Conservation (phyloP, 202 grass and related monocot genomes). For the Musa balbisiana region DNA sequence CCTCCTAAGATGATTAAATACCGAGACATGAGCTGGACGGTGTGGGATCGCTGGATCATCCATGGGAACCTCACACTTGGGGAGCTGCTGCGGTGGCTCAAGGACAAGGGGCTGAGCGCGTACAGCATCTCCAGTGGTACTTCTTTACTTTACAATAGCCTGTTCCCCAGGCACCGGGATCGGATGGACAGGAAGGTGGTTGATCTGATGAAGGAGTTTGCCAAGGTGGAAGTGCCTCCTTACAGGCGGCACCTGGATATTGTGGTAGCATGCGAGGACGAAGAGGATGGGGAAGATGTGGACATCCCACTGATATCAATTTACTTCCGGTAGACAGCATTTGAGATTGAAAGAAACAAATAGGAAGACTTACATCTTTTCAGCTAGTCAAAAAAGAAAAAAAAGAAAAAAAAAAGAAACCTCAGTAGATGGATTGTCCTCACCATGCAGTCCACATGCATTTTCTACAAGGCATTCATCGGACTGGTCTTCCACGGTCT, state of each 20-base stretch:
- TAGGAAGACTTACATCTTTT: constrained; percentile 22
- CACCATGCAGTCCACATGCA: too few relatives aligned
- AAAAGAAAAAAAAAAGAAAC: too few relatives aligned
- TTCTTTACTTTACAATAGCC: constrained; percentile 65
- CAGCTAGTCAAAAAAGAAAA: constrained; percentile 22
- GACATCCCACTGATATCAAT: constrained; percentile 79
- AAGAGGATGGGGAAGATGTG: constrained; percentile 59
- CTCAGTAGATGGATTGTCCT: too few relatives aligned
- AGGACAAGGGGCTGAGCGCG: constrained; percentile 51
- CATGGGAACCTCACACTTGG: constrained; percentile 50
- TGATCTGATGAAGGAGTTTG: constrained; percentile 52
- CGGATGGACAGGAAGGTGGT: constrained; percentile 51
- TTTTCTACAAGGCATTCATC: too few relatives aligned
- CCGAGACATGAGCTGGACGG: constrained; percentile 50
- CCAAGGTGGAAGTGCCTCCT: constrained; percentile 59
- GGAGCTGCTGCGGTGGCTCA: constrained; percentile 55
- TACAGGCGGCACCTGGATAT: constrained; percentile 69
- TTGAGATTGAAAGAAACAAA: background rate
- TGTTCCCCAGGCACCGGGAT: constrained; percentile 58
- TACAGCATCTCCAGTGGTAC: constrained; percentile 67
- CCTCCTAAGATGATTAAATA: constrained; percentile 66
- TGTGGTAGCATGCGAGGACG: constrained; percentile 76
- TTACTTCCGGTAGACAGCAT: constrained; percentile 48
- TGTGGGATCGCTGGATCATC: constrained; percentile 69
- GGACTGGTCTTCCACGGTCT: too few relatives aligned